A percentile compares a stretch with the other conserved stretches of the same genome.
phyloP scores from a whole-genome alignment of 345 rosid species.

The Brassica nigra region DNA sequence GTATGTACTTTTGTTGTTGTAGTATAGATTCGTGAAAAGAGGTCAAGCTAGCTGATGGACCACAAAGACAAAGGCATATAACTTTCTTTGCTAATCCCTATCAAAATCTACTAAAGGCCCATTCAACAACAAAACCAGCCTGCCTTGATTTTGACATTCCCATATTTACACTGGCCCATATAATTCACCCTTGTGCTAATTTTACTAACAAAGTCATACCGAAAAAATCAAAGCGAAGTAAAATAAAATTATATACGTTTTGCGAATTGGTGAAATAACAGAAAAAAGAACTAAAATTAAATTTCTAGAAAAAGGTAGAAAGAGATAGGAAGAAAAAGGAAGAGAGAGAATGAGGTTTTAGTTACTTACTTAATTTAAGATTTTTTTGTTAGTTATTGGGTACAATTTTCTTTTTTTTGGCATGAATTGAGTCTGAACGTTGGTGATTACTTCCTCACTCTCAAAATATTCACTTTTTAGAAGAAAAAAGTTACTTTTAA shows the following conservation, averaged over 20 bases:
- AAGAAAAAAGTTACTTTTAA: too few species aligned
- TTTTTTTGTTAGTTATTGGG: too few species aligned
- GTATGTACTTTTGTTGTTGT: neutral
- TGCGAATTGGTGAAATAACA: too few species aligned
- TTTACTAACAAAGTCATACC: neutral
- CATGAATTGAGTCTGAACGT: neutral
- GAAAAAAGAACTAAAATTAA: too few species aligned
- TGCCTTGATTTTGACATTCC: slow-evolving; percentile 28
- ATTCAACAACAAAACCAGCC: neutral
- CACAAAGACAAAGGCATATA: slow-evolving; percentile 8
- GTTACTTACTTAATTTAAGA: too few species aligned
- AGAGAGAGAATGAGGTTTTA: too few species aligned
- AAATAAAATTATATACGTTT: neutral
- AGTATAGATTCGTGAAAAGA: neutral
- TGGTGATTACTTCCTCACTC: neutral
- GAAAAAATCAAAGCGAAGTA: neutral
- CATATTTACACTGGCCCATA: slow-evolving; percentile 11
- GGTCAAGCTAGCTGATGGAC: slow-evolving; percentile 12
- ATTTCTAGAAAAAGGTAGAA: too few species aligned
- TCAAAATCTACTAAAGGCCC: slow-evolving; percentile 11
- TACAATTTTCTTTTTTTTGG: neutral
- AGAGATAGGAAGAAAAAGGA: too few species aligned
- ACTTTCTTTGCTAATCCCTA: neutral
- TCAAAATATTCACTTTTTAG: neutral
- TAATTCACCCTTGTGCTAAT: neutral